Base-by-base conservation (phyloP, 177 flowering plant genomes). In the Tripterygium wilfordii region DNA sequence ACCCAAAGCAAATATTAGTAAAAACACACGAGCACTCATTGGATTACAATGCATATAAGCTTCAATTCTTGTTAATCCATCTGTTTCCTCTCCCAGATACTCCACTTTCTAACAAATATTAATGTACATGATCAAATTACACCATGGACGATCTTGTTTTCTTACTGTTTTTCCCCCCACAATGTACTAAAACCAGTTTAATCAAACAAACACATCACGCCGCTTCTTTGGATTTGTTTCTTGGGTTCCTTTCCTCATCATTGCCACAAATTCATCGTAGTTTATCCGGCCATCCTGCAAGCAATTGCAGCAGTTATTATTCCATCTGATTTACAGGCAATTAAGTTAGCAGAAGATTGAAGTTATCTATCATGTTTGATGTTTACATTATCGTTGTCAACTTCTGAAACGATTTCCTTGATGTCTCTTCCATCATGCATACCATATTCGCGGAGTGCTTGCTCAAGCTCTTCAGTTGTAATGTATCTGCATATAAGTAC, bases 381-480 rank as follows among this genome's bases (percentile, higher is more conserved):
- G 14, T 85, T 80, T 72, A 91, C 98, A 68, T 88, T 75, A 44
- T 91, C 96, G 4, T 58, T 53, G 33, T 91, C 98, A 31, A 91
- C 88, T 65, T 91, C 96, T 4, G 83, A 70, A 10, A 88, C 53
- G 56, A 91, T 83, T 49, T 91, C 96, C 53, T 72, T 86, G 23
- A 88, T 82, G 63, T 88, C 96, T 53, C 76, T 77, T 15, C 79
- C 96, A 30, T 88, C 85, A 2, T 74, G 75, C 94, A 92, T 85
- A 45, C 96, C 96, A 37, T 44, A 88, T 36, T 92, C 98, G 8
- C 69, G 63, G 10, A 92, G 78, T 52, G 92, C 98, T 71, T 86
- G 96, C 63, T 88, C 96, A 20, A 92, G 67, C 50, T 92, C 96
- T 62, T 92, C 98, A 36, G 66, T 77, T 0, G 96, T 85, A 29